Percentiles rank a stretch among this genome's conserved stretches.
phyloP scores from a whole-genome alignment of 208 protist species.

The Angomonas deanei region DNA sequence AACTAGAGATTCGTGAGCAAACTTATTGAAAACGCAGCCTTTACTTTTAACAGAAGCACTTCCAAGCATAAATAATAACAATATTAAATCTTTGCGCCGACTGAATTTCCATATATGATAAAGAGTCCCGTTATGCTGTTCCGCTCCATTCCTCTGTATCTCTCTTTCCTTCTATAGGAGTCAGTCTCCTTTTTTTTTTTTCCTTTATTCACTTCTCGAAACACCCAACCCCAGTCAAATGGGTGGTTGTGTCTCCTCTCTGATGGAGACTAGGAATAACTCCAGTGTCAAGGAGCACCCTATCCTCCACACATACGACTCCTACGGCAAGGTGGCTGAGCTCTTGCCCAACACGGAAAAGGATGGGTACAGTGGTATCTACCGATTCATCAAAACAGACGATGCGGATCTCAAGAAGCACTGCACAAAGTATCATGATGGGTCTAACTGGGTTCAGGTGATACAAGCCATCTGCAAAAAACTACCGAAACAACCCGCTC shows the following conservation, averaged over 20 bases:
- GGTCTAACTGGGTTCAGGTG: constrained; percentile 23
- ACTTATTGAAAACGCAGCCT: too few species aligned
- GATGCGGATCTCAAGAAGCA: constrained; percentile 30
- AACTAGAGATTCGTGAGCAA: background rate
- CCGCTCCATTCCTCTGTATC: background rate
- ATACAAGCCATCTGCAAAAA: constrained; percentile 17
- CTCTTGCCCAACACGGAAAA: constrained; percentile 25
- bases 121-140: background rate
- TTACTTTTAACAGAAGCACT: too few species aligned
- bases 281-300: constrained; percentile 22
- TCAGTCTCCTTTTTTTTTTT: background rate
- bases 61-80: too few species aligned
- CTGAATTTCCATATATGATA: background rate
- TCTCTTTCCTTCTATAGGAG: background rate
- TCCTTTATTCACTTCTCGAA: background rate
- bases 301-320: constrained; percentile 23
- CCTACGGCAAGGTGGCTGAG: constrained; percentile 24
- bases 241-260: constrained; percentile 37
- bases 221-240: constrained; percentile 20
- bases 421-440: constrained; percentile 28
- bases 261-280: constrained; percentile 30
- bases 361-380: constrained; percentile 27
- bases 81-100: too few species aligned
- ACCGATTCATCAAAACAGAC: constrained; percentile 28
- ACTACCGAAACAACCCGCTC: constrained; percentile 16